A percentile compares a stretch with the other conserved stretches of the same genome.
Conservation (phyloP, 306 rosid genomes). For the Vicia sativa region DNA sequence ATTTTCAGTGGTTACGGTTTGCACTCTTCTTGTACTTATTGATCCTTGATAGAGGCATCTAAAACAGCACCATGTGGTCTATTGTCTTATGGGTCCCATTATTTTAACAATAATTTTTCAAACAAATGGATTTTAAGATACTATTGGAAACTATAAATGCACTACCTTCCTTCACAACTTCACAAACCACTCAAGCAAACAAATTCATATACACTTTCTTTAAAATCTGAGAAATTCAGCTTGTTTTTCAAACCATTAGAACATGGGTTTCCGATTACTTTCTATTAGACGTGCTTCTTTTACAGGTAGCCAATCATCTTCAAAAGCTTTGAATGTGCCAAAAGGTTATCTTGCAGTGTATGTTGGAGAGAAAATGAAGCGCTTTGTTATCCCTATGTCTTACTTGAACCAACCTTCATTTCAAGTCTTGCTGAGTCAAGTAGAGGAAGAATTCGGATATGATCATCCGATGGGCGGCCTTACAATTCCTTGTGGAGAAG, state of each 20-base stretch:
- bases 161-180: neutral
- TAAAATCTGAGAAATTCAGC: neutral
- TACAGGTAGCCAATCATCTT: neutral
- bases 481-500: neutral
- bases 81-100: neutral
- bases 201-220: neutral
- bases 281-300: slow-evolving; percentile 19
- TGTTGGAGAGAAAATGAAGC: slow-evolving; percentile 4
- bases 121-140: slow-evolving; percentile 8
- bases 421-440: neutral
- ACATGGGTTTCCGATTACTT: slow-evolving; percentile 32
- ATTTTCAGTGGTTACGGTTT: slow-evolving; percentile 1
- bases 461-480: slow-evolving; percentile 1
- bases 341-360: slow-evolving; percentile 24
- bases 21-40: neutral
- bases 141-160: slow-evolving; percentile 11
- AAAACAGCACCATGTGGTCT: slow-evolving; percentile 37
- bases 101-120: neutral
- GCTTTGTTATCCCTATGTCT: neutral
- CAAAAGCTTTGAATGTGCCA: slow-evolving; percentile 14
- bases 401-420: slow-evolving; percentile 9
- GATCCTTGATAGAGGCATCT: slow-evolving; percentile 10
- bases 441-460: neutral
- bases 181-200: slow-evolving; percentile 9
- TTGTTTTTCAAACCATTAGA: slow-evolving; percentile 12